Evolutionary conservation across 805 yeast species (phyloP).

Genomic region (Metschnikowia aberdeeniae): DNA sequence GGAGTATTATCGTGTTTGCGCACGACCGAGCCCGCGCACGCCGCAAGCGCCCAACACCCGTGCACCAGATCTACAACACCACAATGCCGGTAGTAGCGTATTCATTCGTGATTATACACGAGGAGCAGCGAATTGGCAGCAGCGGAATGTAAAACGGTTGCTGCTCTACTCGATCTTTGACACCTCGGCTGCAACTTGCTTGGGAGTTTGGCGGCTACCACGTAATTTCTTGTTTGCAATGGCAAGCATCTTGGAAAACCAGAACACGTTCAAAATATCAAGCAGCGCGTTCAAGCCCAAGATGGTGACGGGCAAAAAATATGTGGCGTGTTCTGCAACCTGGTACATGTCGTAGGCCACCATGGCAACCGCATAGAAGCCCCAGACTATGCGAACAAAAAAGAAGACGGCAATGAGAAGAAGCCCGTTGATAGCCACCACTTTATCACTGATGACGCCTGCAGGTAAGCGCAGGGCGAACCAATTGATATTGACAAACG

Average conservation of each 20-base stretch:
- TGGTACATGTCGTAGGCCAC: slow-evolving; percentile 47
- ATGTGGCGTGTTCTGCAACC: slow-evolving; percentile 43
- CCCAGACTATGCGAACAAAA: slow-evolving; percentile 79
- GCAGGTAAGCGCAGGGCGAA: slow-evolving; percentile 74
- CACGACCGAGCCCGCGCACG: slow-evolving; percentile 6
- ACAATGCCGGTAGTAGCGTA: too few relatives aligned
- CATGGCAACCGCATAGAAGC: slow-evolving; percentile 62
- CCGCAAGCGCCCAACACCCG: neutral
- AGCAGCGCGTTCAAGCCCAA: slow-evolving; percentile 58
- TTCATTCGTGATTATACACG: too few relatives aligned
- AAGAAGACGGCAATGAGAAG: slow-evolving; percentile 68
- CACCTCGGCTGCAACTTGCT: slow-evolving; percentile 6
- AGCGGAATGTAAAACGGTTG: too few relatives aligned
- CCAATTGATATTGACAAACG: slow-evolving; percentile 94
- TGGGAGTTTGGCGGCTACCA: slow-evolving; percentile 5
- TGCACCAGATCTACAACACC: neutral
- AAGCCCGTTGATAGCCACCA: slow-evolving; percentile 67
- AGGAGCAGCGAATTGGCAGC: too few relatives aligned
- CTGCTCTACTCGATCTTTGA: slow-evolving; percentile 8
- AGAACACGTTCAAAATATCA: slow-evolving; percentile 65
- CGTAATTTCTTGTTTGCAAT: slow-evolving; percentile 57
- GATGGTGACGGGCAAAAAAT: slow-evolving; percentile 45
- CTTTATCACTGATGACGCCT: slow-evolving; percentile 52
- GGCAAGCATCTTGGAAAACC: slow-evolving; percentile 85
- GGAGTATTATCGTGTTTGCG: slow-evolving; percentile 5